Evolutionary conservation across 1,284 basidiomycete genomes (phyloP), one percentile per base, ranked within the genome.

Genomic region (Megacollybia platyphylla): DNA sequence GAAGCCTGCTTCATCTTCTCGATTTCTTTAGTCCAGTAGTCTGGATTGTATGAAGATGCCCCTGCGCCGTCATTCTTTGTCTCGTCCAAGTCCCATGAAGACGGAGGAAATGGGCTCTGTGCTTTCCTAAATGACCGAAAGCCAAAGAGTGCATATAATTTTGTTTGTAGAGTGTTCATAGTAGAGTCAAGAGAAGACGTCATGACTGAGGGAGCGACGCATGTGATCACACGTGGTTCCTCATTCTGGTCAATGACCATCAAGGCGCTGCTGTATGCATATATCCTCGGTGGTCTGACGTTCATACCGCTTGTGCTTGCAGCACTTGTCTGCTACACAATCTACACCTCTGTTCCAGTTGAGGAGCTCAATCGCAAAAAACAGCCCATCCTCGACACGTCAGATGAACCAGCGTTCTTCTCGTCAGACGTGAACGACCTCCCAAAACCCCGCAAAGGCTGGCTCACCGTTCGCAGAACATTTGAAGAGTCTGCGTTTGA

Each of bases 251-350:
- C 28, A 20, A 82, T 79, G 76, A 75, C 72, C 53, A 58, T 85
- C 51, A 76, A 70, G 55, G 71, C 79, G 6, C 59, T 87, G 47
- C 52, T 87, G 47, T 82, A 87, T 57, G 80, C 82, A 30, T 94
- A 93, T 61, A 59, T 94, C 48, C 67, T 94, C 41, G 91, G 91
- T 46, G 91, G 89, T 20, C 49, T 93, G 47, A 90, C 89, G 1
- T 86, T 93, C 58, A 64, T 93, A 43, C 87, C 90, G 17, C 67
- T 92, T 39, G 54, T 85, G 48, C 51, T 85, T 49, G 61, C 73
- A 50, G 63, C 60, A 28, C 49, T 72, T 50, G 51, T 87, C 47
- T 73, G 70, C 55, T 70, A 71, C 58, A 65, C 81, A 46, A 58
- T 81, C 46, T 89, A 88, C 63, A 87, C 85, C 7, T 83, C 86